Percentiles rank a stretch among this genome's conserved stretches.
phyloP scores from a whole-genome alignment of 495 filamentous ascomycete genomes.

The Aspergillus coremiiformis region DNA sequence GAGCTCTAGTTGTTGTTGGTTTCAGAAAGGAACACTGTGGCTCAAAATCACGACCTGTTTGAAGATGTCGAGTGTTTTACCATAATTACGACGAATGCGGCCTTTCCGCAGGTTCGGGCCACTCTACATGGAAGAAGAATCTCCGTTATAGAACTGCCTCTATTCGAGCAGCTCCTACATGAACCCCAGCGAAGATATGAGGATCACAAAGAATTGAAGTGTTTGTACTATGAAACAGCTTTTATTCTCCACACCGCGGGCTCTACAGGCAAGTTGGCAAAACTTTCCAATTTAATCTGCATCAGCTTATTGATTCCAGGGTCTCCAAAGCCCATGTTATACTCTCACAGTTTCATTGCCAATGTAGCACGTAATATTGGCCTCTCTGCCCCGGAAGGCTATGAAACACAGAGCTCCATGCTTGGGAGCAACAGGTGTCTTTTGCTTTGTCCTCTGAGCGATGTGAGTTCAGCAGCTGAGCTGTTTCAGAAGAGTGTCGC shows the following conservation, averaged over 20 bases:
- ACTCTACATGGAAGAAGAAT: neutral
- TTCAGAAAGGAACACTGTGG: slow-evolving; percentile 6
- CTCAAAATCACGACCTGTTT: slow-evolving; percentile 6
- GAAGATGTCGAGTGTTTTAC: slow-evolving; percentile 6
- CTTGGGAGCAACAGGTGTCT: slow-evolving; percentile 3
- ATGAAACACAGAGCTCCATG: slow-evolving; percentile 5
- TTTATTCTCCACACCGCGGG: slow-evolving; percentile 2
- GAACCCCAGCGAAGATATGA: slow-evolving; percentile 1
- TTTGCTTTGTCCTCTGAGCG: slow-evolving; percentile 1
- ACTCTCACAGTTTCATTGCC: slow-evolving; percentile 3
- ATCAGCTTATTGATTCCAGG: neutral
- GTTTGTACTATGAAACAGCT: neutral
- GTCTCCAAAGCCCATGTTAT: slow-evolving; percentile 4
- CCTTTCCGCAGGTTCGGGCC: neutral
- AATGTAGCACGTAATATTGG: slow-evolving; percentile 3
- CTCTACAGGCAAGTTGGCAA: neutral
- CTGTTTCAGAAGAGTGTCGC: neutral
- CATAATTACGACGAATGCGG: slow-evolving; percentile 4
- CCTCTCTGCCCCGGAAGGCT: slow-evolving; percentile 2
- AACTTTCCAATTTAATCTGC: neutral
- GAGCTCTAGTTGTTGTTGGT: slow-evolving; percentile 3
- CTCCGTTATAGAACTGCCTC: slow-evolving; percentile 2
- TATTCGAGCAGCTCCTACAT: neutral
- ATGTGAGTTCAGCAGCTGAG: neutral
- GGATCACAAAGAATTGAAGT: neutral